Evolutionary conservation across 805 yeast genomes (phyloP).

Genomic region (Teunomyces tritomae): DNA sequence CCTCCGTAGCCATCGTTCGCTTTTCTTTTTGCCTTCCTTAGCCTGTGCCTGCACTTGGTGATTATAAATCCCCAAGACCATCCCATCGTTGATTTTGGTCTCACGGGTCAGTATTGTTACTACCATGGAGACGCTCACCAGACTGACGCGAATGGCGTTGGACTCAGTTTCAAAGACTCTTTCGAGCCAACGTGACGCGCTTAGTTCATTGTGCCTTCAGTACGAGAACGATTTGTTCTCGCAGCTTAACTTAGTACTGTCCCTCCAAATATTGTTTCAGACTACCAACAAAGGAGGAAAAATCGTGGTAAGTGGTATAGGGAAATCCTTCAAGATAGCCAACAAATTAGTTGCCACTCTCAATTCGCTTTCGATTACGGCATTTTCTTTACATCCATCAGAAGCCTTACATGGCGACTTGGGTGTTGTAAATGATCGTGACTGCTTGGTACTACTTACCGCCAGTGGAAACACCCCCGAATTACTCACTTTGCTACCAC

Average conservation of each 20-base stretch:
- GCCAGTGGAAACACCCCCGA: slow-evolving; percentile 87
- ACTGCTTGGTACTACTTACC: slow-evolving; percentile 62
- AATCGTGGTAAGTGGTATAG: slow-evolving; percentile 77
- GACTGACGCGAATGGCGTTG: slow-evolving; percentile 14
- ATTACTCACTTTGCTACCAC: slow-evolving; percentile 54
- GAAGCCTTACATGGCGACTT: slow-evolving; percentile 92
- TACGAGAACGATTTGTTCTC: slow-evolving; percentile 46
- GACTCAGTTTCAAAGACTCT: slow-evolving; percentile 42
- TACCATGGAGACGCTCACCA: neutral
- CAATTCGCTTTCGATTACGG: slow-evolving; percentile 70
- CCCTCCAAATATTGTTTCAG: slow-evolving; percentile 39
- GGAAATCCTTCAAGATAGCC: slow-evolving; percentile 80
- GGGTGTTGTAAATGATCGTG: slow-evolving; percentile 60
- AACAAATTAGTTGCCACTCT: slow-evolving; percentile 77
- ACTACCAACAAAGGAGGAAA: slow-evolving; percentile 52
- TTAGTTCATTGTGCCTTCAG: slow-evolving; percentile 43
- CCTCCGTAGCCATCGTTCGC: neutral
- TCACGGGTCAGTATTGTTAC: neutral
- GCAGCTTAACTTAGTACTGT: slow-evolving; percentile 40
- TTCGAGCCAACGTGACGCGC: slow-evolving; percentile 46
- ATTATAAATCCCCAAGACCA: neutral
- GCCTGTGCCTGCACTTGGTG: too few relatives aligned
- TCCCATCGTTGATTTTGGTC: neutral
- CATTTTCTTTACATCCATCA: slow-evolving; percentile 71
- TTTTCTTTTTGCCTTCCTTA: neutral